Evolutionary conservation across 2,329 filamentous ascomycete species (phyloP).

Genomic region (Leptographium wingfieldii): DNA sequence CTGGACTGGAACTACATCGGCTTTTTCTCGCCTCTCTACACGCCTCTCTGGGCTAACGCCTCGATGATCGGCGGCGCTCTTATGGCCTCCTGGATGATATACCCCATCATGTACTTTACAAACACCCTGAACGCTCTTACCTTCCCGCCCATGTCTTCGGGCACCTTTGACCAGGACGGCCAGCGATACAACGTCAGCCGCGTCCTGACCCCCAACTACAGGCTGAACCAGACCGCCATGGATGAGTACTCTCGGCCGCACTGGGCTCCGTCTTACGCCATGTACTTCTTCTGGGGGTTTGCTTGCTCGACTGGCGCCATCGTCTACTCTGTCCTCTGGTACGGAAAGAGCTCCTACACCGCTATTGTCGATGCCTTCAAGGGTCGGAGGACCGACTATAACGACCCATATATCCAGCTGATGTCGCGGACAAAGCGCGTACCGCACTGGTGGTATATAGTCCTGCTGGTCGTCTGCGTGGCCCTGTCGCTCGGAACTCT

Average conservation of each 20-base stretch:
- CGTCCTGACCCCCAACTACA: slow-evolving; percentile 25
- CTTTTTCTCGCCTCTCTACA: slow-evolving; percentile 22
- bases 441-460: slow-evolving; percentile 12
- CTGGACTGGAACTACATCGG: slow-evolving; percentile 32
- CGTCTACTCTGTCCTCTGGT: slow-evolving; percentile 18
- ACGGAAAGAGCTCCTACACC: slow-evolving; percentile 29
- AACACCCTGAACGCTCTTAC: slow-evolving; percentile 26
- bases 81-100: slow-evolving; percentile 20
- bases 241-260: slow-evolving; percentile 26
- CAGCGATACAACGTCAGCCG: slow-evolving; percentile 27
- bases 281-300: slow-evolving; percentile 23
- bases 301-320: slow-evolving; percentile 20
- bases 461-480: slow-evolving; percentile 21
- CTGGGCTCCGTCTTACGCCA: slow-evolving; percentile 25
- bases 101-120: slow-evolving; percentile 28
- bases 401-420: slow-evolving; percentile 20
- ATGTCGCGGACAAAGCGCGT: slow-evolving; percentile 11
- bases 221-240: slow-evolving; percentile 23
- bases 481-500: slow-evolving; percentile 25
- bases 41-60: slow-evolving; percentile 24
- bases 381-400: slow-evolving; percentile 6
- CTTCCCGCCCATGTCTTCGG: slow-evolving; percentile 27
- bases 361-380: slow-evolving; percentile 29
- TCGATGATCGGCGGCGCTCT: slow-evolving; percentile 22
- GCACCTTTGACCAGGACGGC: slow-evolving; percentile 16